A percentile compares a stretch with the other conserved stretches of the same genome.
These are phyloP conservation scores for Boechera retrofracta DNA, from an alignment of 345 rosid species.

Conservation along the genomic window DNA sequence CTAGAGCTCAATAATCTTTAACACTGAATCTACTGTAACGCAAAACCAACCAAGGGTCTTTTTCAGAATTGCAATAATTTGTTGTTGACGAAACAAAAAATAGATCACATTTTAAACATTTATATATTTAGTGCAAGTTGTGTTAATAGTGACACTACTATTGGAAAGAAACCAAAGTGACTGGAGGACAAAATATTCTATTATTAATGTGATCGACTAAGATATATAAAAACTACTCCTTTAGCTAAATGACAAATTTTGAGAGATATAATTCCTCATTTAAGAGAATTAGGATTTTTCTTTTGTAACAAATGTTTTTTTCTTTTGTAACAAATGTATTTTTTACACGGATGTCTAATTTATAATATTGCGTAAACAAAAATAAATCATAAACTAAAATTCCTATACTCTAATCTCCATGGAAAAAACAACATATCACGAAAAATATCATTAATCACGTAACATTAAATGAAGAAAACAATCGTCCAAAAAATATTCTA, in stretches of 20 bases:
- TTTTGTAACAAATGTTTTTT: too few species aligned
- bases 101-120: conserved; percentile 19
- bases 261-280: background rate
- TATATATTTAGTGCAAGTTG: conserved; percentile 34
- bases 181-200: conserved; percentile 22
- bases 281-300: too few species aligned
- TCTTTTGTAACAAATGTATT: too few species aligned
- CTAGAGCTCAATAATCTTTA: background rate
- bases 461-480: too few species aligned
- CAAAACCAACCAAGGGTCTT: conserved; percentile 28
- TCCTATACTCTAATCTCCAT: too few species aligned
- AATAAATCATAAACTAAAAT: too few species aligned
- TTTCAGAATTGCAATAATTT: conserved; percentile 19
- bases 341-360: too few species aligned
- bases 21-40: conserved; percentile 19
- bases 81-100: background rate
- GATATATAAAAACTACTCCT: too few species aligned
- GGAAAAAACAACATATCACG: too few species aligned
- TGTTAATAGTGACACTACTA: conserved; percentile 35
- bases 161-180: conserved; percentile 26
- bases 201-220: background rate
- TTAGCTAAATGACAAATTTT: background rate
- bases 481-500: too few species aligned
- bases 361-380: too few species aligned
- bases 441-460: too few species aligned